Evolutionary conservation across 1,284 basidiomycete genomes (phyloP), one percentile per base, ranked within the genome.

Genomic region (Pholiota adiposa): DNA sequence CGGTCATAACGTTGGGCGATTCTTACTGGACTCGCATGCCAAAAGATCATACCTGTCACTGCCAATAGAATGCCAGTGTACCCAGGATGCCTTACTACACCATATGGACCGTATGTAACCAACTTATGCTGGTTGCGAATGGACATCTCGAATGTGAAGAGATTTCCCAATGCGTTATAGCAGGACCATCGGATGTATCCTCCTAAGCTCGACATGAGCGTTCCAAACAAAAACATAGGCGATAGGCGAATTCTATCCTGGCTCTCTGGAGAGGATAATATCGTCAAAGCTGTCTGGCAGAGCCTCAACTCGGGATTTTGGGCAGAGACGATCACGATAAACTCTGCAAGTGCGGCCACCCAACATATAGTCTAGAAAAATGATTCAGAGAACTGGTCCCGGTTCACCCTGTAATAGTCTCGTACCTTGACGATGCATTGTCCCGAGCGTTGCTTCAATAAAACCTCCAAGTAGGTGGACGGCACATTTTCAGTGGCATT

Each of bases 101-200:
- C 61, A 60, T 81, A 81, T 1, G 78, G 78, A 2, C 79, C 79
- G 29, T 67, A 67, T 1, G 72, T 77, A 5, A 80, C 68, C 19
- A 81, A 68, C 54, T 60, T 69, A 55, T 81, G 79, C 54, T 77
- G 71, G n/a, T 68, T 65, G 38, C 73, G 73, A 27, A 81, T 77
- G 63, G 70, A 72, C 71, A 80, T 69, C 63, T 78, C 77, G 51
- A 79, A 80, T 0, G 79, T 81, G 63, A 80, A 81, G 27, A 78
- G 58, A 2, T 54, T 64, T 2, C 78, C 78, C 3, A 81, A 71
- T 51, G 72, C 75, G 34, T 70, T 67, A 63, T 78, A 81, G 61
- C 78, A 80, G n/a, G 55, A 57, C 61, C 68, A 68, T 33, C 77
- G 71, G 48, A 77, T 70, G 56, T 68, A 73, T 3, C 73, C 76